phyloP scores from a whole-genome alignment of 78 protist genomes.

The Dictyostelium firmibasis region DNA sequence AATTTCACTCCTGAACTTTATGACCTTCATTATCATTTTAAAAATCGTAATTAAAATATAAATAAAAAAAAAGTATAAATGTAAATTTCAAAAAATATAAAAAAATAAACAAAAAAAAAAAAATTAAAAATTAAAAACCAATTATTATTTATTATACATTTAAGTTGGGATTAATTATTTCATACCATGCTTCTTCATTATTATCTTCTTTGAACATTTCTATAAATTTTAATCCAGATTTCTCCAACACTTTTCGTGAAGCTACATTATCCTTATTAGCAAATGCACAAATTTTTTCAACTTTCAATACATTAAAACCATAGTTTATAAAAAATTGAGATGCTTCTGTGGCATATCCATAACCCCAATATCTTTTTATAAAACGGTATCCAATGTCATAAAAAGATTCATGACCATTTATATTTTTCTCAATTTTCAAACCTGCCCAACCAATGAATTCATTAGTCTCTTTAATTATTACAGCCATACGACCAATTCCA shows the following conservation, averaged over 20 bases:
- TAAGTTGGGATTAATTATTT: not conserved
- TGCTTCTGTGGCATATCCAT: not conserved
- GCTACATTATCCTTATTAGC: not conserved
- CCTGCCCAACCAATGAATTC: not conserved
- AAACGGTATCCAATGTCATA: not conserved
- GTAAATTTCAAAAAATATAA: not conserved
- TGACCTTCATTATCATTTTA: conserved; percentile 35
- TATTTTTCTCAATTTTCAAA: not conserved
- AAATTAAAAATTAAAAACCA: not conserved
- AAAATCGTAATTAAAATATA: not conserved
- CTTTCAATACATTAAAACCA: not conserved
- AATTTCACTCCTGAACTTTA: conserved; percentile 49
- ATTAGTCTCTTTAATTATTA: not conserved
- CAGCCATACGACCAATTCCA: not conserved
- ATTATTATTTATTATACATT: too few species aligned
- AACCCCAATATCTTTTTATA: not conserved
- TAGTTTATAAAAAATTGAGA: not conserved
- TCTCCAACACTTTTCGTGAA: not conserved
- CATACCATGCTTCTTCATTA: not conserved
- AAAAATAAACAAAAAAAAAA: not conserved
- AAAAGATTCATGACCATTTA: not conserved
- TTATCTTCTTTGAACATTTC: not conserved
- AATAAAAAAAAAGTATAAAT: not conserved
- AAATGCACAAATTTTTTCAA: not conserved
- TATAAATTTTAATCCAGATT: not conserved